Evolutionary conservation across 2,329 filamentous ascomycete species (phyloP).

Genomic region (Aspergillus sergii): DNA sequence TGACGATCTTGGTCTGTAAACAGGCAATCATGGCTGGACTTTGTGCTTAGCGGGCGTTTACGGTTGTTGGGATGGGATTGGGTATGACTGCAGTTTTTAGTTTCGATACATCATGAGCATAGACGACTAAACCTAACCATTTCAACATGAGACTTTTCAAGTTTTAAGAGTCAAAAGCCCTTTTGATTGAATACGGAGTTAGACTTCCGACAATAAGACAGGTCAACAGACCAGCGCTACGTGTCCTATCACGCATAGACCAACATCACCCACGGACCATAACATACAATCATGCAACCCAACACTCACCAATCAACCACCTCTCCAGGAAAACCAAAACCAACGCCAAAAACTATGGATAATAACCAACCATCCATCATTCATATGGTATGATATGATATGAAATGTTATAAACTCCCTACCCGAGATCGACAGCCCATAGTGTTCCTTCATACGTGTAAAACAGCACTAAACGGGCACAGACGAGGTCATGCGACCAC

Average conservation of each 20-base stretch:
- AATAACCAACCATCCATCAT: too few species aligned
- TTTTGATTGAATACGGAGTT: not conserved
- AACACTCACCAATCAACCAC: too few species aligned
- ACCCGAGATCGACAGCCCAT: too few species aligned
- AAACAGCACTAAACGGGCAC: not conserved
- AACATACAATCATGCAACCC: too few species aligned
- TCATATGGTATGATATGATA: too few species aligned
- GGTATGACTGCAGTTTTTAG: not conserved
- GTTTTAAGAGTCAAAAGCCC: not conserved
- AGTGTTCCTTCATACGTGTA: not conserved
- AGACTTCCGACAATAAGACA: not conserved
- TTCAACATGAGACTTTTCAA: not conserved
- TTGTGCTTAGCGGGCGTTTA: conserved; percentile 18
- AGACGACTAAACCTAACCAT: not conserved
- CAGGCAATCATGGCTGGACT: conserved; percentile 42
- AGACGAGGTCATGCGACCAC: not conserved
- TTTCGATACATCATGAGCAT: not conserved
- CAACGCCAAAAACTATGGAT: too few species aligned
- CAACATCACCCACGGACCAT: not conserved
- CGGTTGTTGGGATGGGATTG: not conserved
- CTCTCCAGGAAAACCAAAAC: too few species aligned
- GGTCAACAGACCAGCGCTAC: not conserved
- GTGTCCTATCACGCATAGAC: not conserved
- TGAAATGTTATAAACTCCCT: too few species aligned
- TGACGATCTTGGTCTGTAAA: conserved; percentile 36